Conservation (phyloP, 352 stramenopile genomes). For the Pythium insidiosum region DNA sequence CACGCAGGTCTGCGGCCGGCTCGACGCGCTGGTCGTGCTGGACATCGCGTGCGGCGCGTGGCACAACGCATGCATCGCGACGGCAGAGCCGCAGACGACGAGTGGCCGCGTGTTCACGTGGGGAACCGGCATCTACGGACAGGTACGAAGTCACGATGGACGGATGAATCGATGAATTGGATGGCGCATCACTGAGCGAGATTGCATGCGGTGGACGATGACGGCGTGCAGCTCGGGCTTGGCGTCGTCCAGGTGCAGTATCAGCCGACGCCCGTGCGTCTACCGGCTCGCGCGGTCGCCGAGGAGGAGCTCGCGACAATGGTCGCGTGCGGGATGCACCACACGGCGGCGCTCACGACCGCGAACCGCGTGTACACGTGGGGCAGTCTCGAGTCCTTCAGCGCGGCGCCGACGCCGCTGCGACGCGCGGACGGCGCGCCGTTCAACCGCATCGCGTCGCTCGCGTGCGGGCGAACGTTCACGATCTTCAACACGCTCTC, state of each 20-base stretch:
- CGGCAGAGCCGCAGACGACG: conserved; percentile 1
- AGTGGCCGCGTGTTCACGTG: conserved; percentile 50
- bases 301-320: conserved; percentile 31
- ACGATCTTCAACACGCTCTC: conserved; percentile 67
- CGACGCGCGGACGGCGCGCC: conserved; percentile 17
- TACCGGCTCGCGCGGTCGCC: conserved; percentile 19
- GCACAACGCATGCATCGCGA: conserved; percentile 62
- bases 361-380: conserved; percentile 57
- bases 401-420: conserved; percentile 24
- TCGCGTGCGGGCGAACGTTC: conserved; percentile 65
- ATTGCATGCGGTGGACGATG: too few relatives aligned
- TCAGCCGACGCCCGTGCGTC: conserved; percentile 28
- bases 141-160: too few relatives aligned
- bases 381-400: conserved; percentile 52
- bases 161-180: too few relatives aligned
- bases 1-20: conserved; percentile 22
- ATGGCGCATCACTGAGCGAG: too few relatives aligned
- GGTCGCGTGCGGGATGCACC: conserved; percentile 58
- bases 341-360: conserved; percentile 42
- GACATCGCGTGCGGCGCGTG: conserved; percentile 64
- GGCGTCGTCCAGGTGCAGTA: conserved; percentile 34
- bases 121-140: conserved; percentile 67
- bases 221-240: conserved; percentile 48
- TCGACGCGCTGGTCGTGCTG: conserved; percentile 27
- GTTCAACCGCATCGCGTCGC: conserved; percentile 41